Evolutionary conservation across 2,329 filamentous ascomycete genomes (phyloP), one percentile per base, ranked within the genome.

Genomic region (Pseudogymnoascus sp.): DNA sequence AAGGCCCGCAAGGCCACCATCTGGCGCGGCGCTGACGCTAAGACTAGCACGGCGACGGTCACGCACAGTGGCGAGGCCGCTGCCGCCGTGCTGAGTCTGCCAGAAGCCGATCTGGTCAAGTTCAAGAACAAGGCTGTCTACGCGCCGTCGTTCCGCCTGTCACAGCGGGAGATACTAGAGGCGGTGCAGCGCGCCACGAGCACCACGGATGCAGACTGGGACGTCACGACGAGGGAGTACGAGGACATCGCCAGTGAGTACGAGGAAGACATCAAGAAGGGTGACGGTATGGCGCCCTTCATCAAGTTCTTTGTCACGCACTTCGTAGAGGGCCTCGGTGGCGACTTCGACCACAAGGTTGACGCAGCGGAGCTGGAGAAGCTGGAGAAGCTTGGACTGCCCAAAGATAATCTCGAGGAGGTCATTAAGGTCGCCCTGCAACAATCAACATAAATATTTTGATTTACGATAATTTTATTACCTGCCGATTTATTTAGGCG

Each of bases 51-150:
- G 0, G 77, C 75, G 6, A 84, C 82, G 0, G 80, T 78, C 73
- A 64, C 74, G 25, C 80, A 83, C 70, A 79, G 79, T 59, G 85
- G 82, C 0, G 75, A 80, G 0, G 83, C 82, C 0, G 76, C 86
- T 11, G 83, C 83, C 1, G 73, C 71, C 0, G 69, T 84, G 0
- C 69, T 84, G 1, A 79, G 75, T 42, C 71, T 83, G 1, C 63
- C 63, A 11, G 69, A 67, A 28, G 69, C 68, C 1, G 74, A 77
- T 36, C 46, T 82, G 8, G 72, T 70, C 7, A 64, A 69, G 12
- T 81, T 73, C 65, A 69, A 72, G 1, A 79, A 81, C 68, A 73
- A 76, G 44, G 56, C 65, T 0, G 67, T 81, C 5, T 78, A 76
- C 63, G 34, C 81, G 12, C 73, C 71, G 16, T 79, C 77, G 60